Base-by-base conservation (phyloP, 2,329 filamentous ascomycete genomes). In the Calonectria crousiana region DNA sequence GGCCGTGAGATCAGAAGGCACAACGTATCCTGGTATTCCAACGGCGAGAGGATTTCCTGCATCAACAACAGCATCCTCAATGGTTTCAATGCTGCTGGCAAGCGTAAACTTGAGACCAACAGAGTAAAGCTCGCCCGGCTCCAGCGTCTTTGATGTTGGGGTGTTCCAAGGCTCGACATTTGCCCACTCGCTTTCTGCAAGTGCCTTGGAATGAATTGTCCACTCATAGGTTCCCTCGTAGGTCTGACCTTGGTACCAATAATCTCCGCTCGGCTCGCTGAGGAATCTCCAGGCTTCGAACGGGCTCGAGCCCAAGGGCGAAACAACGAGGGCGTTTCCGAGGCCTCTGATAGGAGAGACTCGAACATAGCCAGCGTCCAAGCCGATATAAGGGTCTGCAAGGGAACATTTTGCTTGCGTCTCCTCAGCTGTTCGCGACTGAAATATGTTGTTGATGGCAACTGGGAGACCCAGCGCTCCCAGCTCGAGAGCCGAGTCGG, bases 391-490 rank as follows among this genome's bases (percentile, higher is more conserved):
- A 0, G 91, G 90, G 71, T 92, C 91, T 0, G 89, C 86, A 4
- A 92, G 84, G 0, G 89, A 89, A 78, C 91, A 92, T 32, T 86
- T 84, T 0, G 83, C 81, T 68, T 88, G 86, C 9, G 88, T 90
- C 9, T 90, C 86, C 3, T 83, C 82, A 0, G 89, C 86, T 1
- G 83, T 81, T 11, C 89, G 86, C 56, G 85, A 84, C 16, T 87
- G 90, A 78, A 92, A 92, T 76, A 92, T 91, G 80, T 89, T 92
- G 83, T 92, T 92, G 83, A 92, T 91, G 79, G 91, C 89, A 26
- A 90, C 86, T 0, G 90, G 90, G 66, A 92, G 88, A 0, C 90
- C 91, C 2, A 92, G 84, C 62, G 88, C 88, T 2, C 91, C 91
- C 6, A 92, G 81, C 72, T 92, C 90, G 3, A 92, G 71, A 0